phyloP scores from a whole-genome alignment of 176 grass and related monocot genomes.

The Pontederia crassipes region DNA sequence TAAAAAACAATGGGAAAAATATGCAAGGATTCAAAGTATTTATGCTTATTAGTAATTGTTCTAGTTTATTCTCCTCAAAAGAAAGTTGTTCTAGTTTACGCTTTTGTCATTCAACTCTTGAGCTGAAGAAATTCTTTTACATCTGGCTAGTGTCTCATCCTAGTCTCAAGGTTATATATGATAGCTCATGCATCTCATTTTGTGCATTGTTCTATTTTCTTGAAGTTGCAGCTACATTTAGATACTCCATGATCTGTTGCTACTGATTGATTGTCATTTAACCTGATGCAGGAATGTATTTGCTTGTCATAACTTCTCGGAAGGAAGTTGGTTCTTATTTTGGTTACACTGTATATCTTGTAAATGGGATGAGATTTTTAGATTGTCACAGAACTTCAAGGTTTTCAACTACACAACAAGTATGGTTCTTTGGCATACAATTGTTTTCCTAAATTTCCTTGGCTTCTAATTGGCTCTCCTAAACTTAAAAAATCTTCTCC shows the following conservation, averaged over 20 bases:
- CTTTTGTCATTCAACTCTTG: too few species aligned
- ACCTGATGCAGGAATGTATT: conserved; percentile 61
- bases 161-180: too few species aligned
- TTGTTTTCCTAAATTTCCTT: conserved; percentile 12
- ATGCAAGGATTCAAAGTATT: too few species aligned
- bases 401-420: conserved; percentile 84
- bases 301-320: conserved; percentile 79
- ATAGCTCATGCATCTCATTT: background rate
- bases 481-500: background rate
- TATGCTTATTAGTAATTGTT: too few species aligned
- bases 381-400: conserved; percentile 73
- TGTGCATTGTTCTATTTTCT: background rate
- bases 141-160: too few species aligned
- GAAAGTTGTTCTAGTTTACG: too few species aligned
- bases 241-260: too few species aligned
- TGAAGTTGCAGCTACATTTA: background rate
- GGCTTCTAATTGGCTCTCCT: conserved; percentile 11
- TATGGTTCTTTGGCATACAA: conserved; percentile 26
- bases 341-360: conserved; percentile 54
- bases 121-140: too few species aligned
- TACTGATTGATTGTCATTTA: background rate
- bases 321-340: conserved; percentile 66
- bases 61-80: too few species aligned
- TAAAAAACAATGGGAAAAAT: too few species aligned
- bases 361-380: conserved; percentile 74